Conservation (phyloP, 2,329 filamentous ascomycete species). For the Conoideocrella luteorostrata region DNA sequence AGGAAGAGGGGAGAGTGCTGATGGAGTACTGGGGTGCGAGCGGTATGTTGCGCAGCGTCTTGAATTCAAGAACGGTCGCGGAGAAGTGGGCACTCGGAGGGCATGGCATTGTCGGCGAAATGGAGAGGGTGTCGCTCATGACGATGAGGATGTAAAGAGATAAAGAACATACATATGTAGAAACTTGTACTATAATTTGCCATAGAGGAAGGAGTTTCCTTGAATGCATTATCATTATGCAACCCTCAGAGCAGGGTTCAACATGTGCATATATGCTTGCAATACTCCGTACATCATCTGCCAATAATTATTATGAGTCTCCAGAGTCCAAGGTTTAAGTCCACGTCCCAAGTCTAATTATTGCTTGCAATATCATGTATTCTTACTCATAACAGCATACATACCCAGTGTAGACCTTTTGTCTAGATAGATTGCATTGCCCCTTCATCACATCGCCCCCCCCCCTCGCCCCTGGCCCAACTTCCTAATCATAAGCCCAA, state of each 20-base stretch:
- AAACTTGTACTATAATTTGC: background rate
- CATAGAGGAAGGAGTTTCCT: no score
- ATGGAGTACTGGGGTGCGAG: constrained; percentile 93
- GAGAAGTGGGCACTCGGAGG: constrained; percentile 83
- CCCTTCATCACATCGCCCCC: no score
- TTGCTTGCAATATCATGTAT: background rate
- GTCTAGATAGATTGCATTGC: background rate
- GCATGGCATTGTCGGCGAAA: constrained; percentile 75
- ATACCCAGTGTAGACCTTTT: background rate
- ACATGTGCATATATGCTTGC: no score
- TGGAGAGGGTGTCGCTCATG: constrained; percentile 61
- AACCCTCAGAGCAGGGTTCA: no score
- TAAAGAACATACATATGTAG: no score
- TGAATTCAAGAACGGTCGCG: constrained; percentile 65
- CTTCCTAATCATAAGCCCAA: background rate
- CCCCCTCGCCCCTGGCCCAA: background rate
- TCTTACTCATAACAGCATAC: background rate
- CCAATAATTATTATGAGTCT: no score
- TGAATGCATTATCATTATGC: no score
- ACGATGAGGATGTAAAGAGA: constrained; percentile 37
- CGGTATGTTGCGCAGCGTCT: constrained; percentile 64
- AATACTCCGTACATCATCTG: no score
- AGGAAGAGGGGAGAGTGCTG: constrained; percentile 66
- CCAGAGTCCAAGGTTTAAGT: no score
- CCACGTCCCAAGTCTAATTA: no score